Evolutionary conservation across 1,284 basidiomycete genomes (phyloP), one percentile per base, ranked within the genome.

Genomic region (Trametes pubescens): DNA sequence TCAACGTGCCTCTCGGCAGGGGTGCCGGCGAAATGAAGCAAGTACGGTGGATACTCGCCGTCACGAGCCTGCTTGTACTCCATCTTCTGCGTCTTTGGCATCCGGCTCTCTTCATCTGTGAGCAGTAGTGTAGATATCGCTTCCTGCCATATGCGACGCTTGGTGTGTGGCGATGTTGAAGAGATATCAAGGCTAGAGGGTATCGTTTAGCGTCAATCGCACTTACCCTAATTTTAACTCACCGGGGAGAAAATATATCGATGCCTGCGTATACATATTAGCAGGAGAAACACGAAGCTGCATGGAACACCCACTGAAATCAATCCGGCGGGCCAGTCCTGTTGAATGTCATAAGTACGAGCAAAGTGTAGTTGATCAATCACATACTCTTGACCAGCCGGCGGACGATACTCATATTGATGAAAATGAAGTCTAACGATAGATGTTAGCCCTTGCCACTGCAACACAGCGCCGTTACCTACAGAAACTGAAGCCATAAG

Each of bases 71-170:
- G 81, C 26, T 86, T 83, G 72, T 87, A 94, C 26, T 76, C 65
- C 80, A 94, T 89, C 16, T 74, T 73, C 72, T 91, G 87, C 10
- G 80, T 78, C 43, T 80, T 72, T 2, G 89, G 89, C 72, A 94
- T 93, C 40, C 80, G 79, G 69, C 85, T 88, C 40, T 85, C 82
- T 0, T 84, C 78, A 62, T 79, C 83, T 1, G 88, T 89, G 29
- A 94, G 80, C 16, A 94, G 75, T 7, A 95, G 76, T 0, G 87
- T 86, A 0, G 90, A 86, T 32, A 94, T 80, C 8, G 90, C 84
- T 75, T 95, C 93, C 72, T 94, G 90, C 91, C 92, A 93, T n/a
- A 94, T 90, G 6, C 93, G 84, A 13, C 91, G 84, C 65, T 82
- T 86, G 43, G 86, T 81, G 72, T 95, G 92, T 16, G 85, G 80